Base-by-base conservation (phyloP, 192 early-diverging fungal species). In the Podila clonocystis region DNA sequence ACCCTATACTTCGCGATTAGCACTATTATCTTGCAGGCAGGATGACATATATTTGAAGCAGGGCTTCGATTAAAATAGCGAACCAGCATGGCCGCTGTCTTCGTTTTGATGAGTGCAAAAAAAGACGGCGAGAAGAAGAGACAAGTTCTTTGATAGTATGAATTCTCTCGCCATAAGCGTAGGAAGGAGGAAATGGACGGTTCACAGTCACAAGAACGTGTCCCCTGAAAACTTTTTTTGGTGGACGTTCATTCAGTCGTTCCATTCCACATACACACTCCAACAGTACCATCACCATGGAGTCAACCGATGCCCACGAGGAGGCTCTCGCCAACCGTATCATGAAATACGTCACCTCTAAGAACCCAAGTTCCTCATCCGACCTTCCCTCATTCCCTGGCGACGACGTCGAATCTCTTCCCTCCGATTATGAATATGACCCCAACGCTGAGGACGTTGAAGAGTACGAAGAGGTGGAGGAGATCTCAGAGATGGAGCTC, bases 351-450 rank as follows among this genome's bases (percentile, higher is more conserved):
- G 82, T 74, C 2, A 58, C 71, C 0, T 80, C 77, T 30, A 72
- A 73, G 66, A 29, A 8, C 41, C 13, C 41, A 8, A 36, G 12
- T 19, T n/a, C 50, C 22, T n/a, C 50, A 1, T 65, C 62, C 61
- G 65, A 83, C 1, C 49, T 87, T 24, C 86, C 86, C 12, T 68
- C 85, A 30, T 87, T 87, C 58, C 86, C 86, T 9, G 71, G 77
- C 0, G 87, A 85, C 58, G 87, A 88, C 59, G 77, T 83, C 17
- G 84, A 83, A 48, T 84, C 84, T 63, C 65, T 86, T 1, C 87
- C 87, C 7, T 86, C 85, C 12, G 87, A 88, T 78, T 86, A 84
- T 58, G 87, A 88, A 58, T 88, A 88, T 38, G 62, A 84, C 22
- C 79, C 77, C 19, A 78, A 82, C 29, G 83, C 70, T 15, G 68